Conservation (phyloP, 2,329 filamentous ascomycete species). For the Gaeumannomyces tritici region DNA sequence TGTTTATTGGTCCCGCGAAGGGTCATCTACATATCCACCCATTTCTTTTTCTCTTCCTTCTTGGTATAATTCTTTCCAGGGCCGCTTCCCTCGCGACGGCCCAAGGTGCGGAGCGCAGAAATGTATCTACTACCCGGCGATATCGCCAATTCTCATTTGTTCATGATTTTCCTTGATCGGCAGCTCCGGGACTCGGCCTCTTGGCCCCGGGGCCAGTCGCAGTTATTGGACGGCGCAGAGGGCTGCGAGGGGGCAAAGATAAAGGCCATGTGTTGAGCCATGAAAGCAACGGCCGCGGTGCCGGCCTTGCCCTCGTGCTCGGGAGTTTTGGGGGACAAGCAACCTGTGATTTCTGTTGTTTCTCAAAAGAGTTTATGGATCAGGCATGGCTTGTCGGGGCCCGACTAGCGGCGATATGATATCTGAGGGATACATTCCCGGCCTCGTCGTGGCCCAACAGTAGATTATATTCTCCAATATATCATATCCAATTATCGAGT, state of each 20-base stretch:
- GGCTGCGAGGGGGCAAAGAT: background rate
- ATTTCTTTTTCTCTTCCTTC: conserved; percentile 1
- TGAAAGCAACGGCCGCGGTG: background rate
- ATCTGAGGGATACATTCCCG: background rate
- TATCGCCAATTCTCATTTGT: background rate
- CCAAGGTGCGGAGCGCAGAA: background rate
- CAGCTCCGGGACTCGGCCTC: background rate
- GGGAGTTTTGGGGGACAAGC: background rate
- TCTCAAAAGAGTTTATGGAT: background rate
- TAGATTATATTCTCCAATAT: background rate
- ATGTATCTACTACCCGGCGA: background rate
- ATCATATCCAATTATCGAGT: background rate
- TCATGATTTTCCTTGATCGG: background rate
- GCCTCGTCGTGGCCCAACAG: background rate
- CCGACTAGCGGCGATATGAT: background rate
- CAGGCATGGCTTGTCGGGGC: background rate
- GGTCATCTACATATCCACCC: background rate
- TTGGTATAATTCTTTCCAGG: background rate
- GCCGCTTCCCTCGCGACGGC: background rate
- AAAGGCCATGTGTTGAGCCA: background rate
- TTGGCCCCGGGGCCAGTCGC: background rate
- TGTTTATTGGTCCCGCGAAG: background rate
- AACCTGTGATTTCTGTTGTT: background rate
- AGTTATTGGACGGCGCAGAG: background rate
- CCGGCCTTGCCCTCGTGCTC: background rate